Percentiles rank a stretch among this genome's conserved stretches.
Evolutionary conservation across 371 early-diverging fungal species (phyloP).

Genomic region (Zopfochytrium polystomum): DNA sequence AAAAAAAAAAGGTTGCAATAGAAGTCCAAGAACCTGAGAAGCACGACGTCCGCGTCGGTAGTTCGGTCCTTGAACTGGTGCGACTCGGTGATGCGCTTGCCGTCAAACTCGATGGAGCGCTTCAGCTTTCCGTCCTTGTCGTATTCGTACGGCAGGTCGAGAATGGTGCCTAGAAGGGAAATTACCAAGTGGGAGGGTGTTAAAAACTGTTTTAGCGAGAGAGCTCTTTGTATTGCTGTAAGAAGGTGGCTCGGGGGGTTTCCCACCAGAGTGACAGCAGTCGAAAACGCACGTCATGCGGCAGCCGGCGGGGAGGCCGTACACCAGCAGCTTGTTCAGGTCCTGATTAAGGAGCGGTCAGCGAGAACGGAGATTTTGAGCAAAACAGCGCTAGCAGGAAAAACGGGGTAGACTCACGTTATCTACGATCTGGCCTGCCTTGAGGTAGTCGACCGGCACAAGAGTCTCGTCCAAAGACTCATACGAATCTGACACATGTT

Average conservation of each 20-base stretch:
- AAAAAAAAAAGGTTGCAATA: too few relatives aligned
- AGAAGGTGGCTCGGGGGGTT: neutral
- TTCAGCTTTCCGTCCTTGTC: slow-evolving; percentile 39
- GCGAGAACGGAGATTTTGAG: too few relatives aligned
- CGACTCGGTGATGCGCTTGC: too few relatives aligned
- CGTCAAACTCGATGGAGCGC: slow-evolving; percentile 7
- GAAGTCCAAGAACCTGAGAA: slow-evolving; percentile 20
- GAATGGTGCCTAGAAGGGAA: too few relatives aligned
- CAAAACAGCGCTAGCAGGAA: too few relatives aligned
- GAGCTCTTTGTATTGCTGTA: neutral
- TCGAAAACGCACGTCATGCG: slow-evolving; percentile 83
- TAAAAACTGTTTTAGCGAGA: too few relatives aligned
- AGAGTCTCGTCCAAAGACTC: slow-evolving; percentile 83
- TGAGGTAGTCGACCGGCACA: slow-evolving; percentile 78
- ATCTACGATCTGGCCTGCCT: slow-evolving; percentile 79
- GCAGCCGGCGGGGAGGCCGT: slow-evolving; percentile 75
- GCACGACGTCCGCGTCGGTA: slow-evolving; percentile 32
- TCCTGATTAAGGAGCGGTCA: slow-evolving; percentile 21
- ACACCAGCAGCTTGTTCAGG: slow-evolving; percentile 75
- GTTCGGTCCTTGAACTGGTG: slow-evolving; percentile 20
- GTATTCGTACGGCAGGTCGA: slow-evolving; percentile 44
- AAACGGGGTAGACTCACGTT: too few relatives aligned
- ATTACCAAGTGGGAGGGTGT: neutral
- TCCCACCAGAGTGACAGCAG: slow-evolving; percentile 46
- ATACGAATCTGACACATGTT: slow-evolving; percentile 19